These are phyloP conservation scores for Rhizoclosmatium sp. DNA, from an alignment of 192 early-diverging fungal species.

Conservation along the genomic window DNA sequence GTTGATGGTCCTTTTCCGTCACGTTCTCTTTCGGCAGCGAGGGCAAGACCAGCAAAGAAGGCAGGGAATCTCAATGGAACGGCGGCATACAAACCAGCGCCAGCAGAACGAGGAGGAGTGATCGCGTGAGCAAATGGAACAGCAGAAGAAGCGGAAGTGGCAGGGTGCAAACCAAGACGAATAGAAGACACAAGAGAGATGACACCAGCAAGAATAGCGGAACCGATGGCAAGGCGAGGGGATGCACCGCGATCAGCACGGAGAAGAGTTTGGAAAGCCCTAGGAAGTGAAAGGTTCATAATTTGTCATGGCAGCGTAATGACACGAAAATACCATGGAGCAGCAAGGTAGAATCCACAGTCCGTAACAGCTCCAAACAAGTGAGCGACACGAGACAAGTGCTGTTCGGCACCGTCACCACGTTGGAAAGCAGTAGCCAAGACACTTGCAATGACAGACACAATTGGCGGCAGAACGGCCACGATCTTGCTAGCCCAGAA, in stretches of 20 bases:
- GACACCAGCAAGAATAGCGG: slow-evolving; percentile 9
- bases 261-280: slow-evolving; percentile 31
- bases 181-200: slow-evolving; percentile 34
- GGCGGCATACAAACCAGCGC: background rate
- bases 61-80: slow-evolving; percentile 36
- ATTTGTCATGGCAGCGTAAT: background rate
- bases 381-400: background rate
- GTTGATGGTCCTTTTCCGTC: slow-evolving; percentile 12
- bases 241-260: slow-evolving; percentile 32
- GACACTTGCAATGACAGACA: slow-evolving; percentile 10
- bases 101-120: background rate
- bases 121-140: background rate
- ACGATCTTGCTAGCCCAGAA: slow-evolving; percentile 27
- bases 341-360: slow-evolving; percentile 33
- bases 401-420: background rate
- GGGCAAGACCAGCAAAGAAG: slow-evolving; percentile 40
- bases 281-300: background rate
- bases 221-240: slow-evolving; percentile 28
- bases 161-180: slow-evolving; percentile 78
- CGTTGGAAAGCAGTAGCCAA: background rate
- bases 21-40: slow-evolving; percentile 31
- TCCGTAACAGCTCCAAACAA: slow-evolving; percentile 24
- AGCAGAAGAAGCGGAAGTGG: slow-evolving; percentile 66
- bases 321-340: slow-evolving; percentile 24
- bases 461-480: slow-evolving; percentile 11